Percentiles rank a stretch among this genome's conserved stretches.
Conservation (phyloP, 495 filamentous ascomycete genomes). For the Annulohypoxylon stygium region DNA sequence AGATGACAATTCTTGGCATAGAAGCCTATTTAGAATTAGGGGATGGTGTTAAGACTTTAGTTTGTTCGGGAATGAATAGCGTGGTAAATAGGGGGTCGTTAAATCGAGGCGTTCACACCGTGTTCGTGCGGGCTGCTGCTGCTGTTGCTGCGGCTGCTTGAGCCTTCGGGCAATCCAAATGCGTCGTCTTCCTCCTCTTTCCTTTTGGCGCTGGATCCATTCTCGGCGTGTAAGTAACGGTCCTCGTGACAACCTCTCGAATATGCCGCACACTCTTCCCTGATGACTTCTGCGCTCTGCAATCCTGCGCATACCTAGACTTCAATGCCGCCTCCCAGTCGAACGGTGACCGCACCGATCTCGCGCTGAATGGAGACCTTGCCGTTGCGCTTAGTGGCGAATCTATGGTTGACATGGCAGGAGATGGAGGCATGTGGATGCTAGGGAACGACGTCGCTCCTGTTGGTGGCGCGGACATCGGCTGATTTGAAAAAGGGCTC, state of each 20-base stretch:
- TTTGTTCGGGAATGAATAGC: slow-evolving; percentile 40
- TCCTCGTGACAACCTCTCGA: slow-evolving; percentile 79
- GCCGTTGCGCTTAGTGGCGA: slow-evolving; percentile 59
- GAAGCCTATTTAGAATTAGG: slow-evolving; percentile 31
- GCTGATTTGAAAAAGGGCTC: slow-evolving; percentile 61
- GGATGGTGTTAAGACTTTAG: slow-evolving; percentile 37
- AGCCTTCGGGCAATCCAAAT: slow-evolving; percentile 44
- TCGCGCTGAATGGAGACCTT: slow-evolving; percentile 64
- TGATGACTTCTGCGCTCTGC: slow-evolving; percentile 61
- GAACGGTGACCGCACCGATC: slow-evolving; percentile 68
- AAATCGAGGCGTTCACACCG: slow-evolving; percentile 28
- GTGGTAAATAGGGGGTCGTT: slow-evolving; percentile 4
- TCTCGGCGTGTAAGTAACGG: slow-evolving; percentile 78
- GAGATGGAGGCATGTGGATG: slow-evolving; percentile 71
- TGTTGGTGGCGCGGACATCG: slow-evolving; percentile 70
- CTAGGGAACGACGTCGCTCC: slow-evolving; percentile 62
- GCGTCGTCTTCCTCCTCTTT: slow-evolving; percentile 72
- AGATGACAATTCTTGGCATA: slow-evolving; percentile 31
- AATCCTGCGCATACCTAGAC: slow-evolving; percentile 60
- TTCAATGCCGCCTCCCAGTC: slow-evolving; percentile 72
- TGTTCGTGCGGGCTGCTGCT: slow-evolving; percentile 35
- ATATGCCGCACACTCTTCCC: slow-evolving; percentile 68
- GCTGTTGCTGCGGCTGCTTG: slow-evolving; percentile 43
- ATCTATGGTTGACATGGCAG: slow-evolving; percentile 63
- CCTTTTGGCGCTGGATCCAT: slow-evolving; percentile 81